Evolutionary conservation across 257 asterid species (phyloP).

Genomic region (Solanum peruvianum): DNA sequence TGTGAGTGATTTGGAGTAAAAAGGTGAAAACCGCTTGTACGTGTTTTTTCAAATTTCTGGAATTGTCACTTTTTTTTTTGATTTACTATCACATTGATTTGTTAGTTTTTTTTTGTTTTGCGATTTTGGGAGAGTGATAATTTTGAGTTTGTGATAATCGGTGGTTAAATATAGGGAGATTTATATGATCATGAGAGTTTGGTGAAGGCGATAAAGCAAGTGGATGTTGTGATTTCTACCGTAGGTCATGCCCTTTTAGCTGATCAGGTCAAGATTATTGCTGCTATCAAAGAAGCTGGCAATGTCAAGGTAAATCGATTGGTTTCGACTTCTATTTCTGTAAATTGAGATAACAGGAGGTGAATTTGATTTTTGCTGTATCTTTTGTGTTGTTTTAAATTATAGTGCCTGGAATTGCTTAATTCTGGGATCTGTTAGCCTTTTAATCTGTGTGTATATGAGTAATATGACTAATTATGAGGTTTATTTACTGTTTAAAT

Average conservation of each 20-base stretch:
- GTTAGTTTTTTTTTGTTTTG: background rate
- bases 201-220: conserved; percentile 54
- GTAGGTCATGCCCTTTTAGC: conserved; percentile 38
- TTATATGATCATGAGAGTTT: conserved; percentile 42
- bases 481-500: background rate
- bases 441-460: background rate
- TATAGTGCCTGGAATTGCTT: background rate
- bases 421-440: background rate
- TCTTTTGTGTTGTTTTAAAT: background rate
- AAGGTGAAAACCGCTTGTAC: background rate
- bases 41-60: background rate
- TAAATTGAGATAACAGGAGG: background rate
- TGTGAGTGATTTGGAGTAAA: background rate
- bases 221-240: conserved; percentile 57
- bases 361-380: background rate
- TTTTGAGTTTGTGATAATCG: background rate
- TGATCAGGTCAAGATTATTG: conserved; percentile 49
- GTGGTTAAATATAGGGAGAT: conserved; percentile 35
- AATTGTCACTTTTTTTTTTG: background rate
- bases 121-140: background rate
- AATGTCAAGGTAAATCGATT: conserved; percentile 35
- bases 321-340: background rate
- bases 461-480: background rate
- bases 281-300: conserved; percentile 66
- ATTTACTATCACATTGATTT: too few relatives aligned